phyloP scores from a whole-genome alignment of 129 eudicot species.

The Deinandra increscens region DNA sequence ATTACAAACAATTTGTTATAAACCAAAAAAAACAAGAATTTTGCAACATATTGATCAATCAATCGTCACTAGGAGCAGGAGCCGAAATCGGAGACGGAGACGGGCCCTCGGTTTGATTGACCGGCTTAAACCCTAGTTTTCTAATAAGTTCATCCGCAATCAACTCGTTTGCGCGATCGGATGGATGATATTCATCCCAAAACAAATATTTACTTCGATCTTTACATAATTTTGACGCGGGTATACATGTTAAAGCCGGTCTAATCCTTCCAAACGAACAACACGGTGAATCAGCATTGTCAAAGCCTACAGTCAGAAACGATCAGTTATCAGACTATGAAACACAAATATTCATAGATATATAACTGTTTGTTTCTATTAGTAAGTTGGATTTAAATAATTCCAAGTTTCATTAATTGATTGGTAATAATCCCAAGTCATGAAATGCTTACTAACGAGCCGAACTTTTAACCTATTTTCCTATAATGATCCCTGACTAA shows the following conservation, averaged over 20 bases:
- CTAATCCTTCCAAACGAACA: slow-evolving; percentile 88
- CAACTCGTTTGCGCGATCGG: slow-evolving; percentile 74
- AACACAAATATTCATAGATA: no score
- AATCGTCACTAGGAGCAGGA: slow-evolving; percentile 49
- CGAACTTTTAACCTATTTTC: no score
- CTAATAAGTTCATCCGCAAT: slow-evolving; percentile 72
- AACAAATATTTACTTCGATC: slow-evolving; percentile 91
- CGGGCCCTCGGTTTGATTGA: slow-evolving; percentile 28
- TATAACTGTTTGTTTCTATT: no score
- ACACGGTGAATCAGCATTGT: slow-evolving; percentile 89
- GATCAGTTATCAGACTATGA: no score
- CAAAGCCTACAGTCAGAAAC: slow-evolving; percentile 82
- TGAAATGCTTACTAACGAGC: no score
- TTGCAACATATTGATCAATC: slow-evolving; percentile 4
- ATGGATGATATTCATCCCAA: slow-evolving; percentile 99
- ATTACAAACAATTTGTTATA: slow-evolving; percentile 11
- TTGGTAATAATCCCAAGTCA: no score
- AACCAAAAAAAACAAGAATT: background rate
- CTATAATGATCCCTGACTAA: no score
- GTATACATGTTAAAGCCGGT: slow-evolving; percentile 89
- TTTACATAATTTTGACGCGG: slow-evolving; percentile 75
- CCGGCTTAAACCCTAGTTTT: slow-evolving; percentile 51
- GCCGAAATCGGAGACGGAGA: slow-evolving; percentile 52
- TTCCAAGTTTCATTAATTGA: no score
- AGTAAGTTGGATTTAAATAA: no score